Percentiles rank a stretch among this genome's conserved stretches.
phyloP scores from a whole-genome alignment of 1,139 yeast species.

The Magnusiomyces magnusii region DNA sequence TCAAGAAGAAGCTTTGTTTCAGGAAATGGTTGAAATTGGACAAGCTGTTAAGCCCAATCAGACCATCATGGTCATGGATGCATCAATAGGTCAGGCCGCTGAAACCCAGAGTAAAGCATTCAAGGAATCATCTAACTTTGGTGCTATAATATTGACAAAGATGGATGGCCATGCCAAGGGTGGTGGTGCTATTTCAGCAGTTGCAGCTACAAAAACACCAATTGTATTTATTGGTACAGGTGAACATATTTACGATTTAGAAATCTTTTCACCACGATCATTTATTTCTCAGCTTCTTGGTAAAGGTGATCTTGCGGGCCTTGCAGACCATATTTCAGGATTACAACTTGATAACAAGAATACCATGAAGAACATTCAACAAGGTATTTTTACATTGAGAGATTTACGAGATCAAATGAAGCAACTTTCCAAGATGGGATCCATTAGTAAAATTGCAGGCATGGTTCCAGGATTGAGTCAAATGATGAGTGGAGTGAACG shows the following conservation, averaged over 20 bases:
- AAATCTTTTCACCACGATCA: slow-evolving; percentile 81
- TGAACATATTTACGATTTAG: slow-evolving; percentile 91
- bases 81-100: slow-evolving; percentile 97
- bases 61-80: slow-evolving; percentile 96
- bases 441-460: slow-evolving; percentile 82
- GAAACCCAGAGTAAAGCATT: slow-evolving; percentile 92
- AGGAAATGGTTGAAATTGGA: slow-evolving; percentile 91
- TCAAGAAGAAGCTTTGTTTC: slow-evolving; percentile 85
- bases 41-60: slow-evolving; percentile 83
- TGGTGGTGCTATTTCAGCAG: slow-evolving; percentile 99
- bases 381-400: slow-evolving; percentile 86
- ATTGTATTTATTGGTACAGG: slow-evolving; percentile 97
- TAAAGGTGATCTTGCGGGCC: slow-evolving; percentile 90
- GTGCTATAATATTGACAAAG: slow-evolving; percentile 90
- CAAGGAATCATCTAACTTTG: slow-evolving; percentile 87
- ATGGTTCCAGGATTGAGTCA: slow-evolving; percentile 90
- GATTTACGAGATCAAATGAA: slow-evolving; percentile 95
- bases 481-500: slow-evolving; percentile 72
- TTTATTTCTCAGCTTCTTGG: slow-evolving; percentile 87
- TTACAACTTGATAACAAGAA: slow-evolving; percentile 87
- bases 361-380: slow-evolving; percentile 86
- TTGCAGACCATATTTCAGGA: slow-evolving; percentile 89
- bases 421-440: slow-evolving; percentile 94
- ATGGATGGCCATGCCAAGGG: slow-evolving; percentile 99
- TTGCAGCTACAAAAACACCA: slow-evolving; percentile 96